Percentiles rank a stretch among this genome's conserved stretches.
Evolutionary conservation across 179 eudicot genomes (phyloP).

Genomic region (Drosera spatulata): DNA sequence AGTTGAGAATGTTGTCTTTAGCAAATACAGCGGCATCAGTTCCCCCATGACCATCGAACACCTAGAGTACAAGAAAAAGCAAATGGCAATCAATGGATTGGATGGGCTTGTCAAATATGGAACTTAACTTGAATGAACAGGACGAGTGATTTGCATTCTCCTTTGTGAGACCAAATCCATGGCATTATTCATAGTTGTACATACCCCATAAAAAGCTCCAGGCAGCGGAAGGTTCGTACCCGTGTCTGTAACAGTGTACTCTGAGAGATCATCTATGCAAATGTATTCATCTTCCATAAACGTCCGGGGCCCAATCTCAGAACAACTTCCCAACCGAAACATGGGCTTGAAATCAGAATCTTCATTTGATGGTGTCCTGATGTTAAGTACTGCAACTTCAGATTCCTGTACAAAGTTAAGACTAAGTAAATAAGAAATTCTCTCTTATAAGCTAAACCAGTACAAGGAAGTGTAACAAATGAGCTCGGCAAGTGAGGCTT

Average conservation of each 20-base stretch:
- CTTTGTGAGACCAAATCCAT: background rate
- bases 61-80: conserved; percentile 5
- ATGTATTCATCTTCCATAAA: conserved; percentile 49
- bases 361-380: conserved; percentile 21
- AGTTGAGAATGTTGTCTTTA: conserved; percentile 16
- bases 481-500: too few species aligned
- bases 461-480: too few species aligned
- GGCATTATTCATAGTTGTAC: background rate
- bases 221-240: conserved; percentile 23
- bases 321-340: conserved; percentile 43
- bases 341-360: conserved; percentile 20
- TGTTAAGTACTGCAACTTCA: conserved; percentile 12
- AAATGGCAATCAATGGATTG: background rate
- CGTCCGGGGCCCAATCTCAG: conserved; percentile 48
- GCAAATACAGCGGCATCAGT: conserved; percentile 21
- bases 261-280: conserved; percentile 36
- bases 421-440: background rate
- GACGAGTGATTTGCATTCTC: background rate
- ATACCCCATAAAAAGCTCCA: conserved; percentile 51
- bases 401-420: conserved; percentile 17
- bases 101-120: background rate
- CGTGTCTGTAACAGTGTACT: conserved; percentile 16
- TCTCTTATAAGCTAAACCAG: background rate
- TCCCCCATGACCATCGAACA: conserved; percentile 28
- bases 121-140: background rate